These are phyloP conservation scores for Dendrobium catenatum DNA, from an alignment of 106 monocot species.

Conservation along the genomic window DNA sequence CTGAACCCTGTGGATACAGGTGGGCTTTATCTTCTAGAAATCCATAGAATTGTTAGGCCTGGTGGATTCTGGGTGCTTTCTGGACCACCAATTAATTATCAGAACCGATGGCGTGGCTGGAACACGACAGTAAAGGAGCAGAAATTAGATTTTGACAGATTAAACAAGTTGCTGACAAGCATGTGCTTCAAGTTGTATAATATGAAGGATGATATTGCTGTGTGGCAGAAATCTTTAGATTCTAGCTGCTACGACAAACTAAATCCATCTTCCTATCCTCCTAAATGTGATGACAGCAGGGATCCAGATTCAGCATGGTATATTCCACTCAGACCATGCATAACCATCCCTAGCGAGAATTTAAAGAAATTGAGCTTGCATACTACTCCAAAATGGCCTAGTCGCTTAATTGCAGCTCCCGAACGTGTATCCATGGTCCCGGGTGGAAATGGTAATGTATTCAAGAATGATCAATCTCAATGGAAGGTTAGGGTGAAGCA, in stretches of 20 bases:
- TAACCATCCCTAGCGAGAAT: conserved; percentile 33
- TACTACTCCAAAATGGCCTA: conserved; percentile 71
- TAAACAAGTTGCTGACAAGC: conserved; percentile 63
- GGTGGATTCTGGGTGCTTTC: conserved; percentile 91
- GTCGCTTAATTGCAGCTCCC: conserved; percentile 41
- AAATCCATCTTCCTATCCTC: conserved; percentile 38
- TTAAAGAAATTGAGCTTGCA: conserved; percentile 50
- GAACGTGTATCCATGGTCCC: conserved; percentile 54
- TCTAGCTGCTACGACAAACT: conserved; percentile 50
- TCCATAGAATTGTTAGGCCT: conserved; percentile 69
- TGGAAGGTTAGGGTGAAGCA: conserved; percentile 68
- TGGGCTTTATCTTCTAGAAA: conserved; percentile 70
- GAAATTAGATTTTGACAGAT: conserved; percentile 60
- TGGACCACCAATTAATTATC: conserved; percentile 77
- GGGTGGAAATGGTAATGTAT: conserved; percentile 39
- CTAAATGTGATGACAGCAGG: conserved; percentile 75
- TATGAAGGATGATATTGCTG: conserved; percentile 72
- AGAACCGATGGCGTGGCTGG: conserved; percentile 80
- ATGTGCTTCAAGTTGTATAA: conserved; percentile 86
- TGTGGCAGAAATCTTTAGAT: conserved; percentile 72
- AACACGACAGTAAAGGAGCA: conserved; percentile 74
- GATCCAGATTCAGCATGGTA: conserved; percentile 83
- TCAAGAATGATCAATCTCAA: conserved; percentile 67
- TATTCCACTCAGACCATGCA: conserved; percentile 54
- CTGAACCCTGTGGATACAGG: conserved; percentile 23